These are phyloP conservation scores for Paecilomyces fulvus DNA, from an alignment of 2,329 filamentous ascomycete genomes.

Conservation along the genomic window DNA sequence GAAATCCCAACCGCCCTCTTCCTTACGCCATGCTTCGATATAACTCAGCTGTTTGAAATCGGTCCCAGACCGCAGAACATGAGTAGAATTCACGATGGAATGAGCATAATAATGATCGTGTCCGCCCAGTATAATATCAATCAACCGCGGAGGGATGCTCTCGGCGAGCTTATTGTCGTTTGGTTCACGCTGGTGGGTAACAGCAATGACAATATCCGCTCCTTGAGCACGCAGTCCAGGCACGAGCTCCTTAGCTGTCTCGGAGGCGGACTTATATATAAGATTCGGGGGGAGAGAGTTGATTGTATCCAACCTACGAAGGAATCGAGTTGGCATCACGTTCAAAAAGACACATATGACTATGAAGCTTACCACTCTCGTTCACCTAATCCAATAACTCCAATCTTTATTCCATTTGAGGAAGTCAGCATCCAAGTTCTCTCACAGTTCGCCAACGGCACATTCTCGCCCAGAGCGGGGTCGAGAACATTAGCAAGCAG, in stretches of 20 bases:
- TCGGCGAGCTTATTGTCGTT: conserved; percentile 81
- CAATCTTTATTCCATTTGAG: conserved; percentile 77
- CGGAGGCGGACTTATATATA: conserved; percentile 69
- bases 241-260: conserved; percentile 66
- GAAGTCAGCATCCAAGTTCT: conserved; percentile 69
- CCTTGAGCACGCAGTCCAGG: conserved; percentile 65
- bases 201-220: conserved; percentile 71
- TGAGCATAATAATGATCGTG: conserved; percentile 88
- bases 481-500: conserved; percentile 82
- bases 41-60: conserved; percentile 93
- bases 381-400: conserved; percentile 77
- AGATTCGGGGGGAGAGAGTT: conserved; percentile 76
- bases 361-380: conserved; percentile 56
- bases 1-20: conserved; percentile 61
- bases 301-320: conserved; percentile 63
- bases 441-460: conserved; percentile 66
- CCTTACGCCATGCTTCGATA: conserved; percentile 62
- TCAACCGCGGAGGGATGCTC: conserved; percentile 58
- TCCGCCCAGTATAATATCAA: conserved; percentile 80
- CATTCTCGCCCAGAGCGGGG: conserved; percentile 64
- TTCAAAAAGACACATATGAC: not conserved
- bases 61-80: conserved; percentile 77
- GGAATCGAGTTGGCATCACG: not conserved
- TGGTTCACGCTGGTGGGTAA: conserved; percentile 80
- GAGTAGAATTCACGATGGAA: conserved; percentile 65